Evolutionary conservation across 106 monocot species (phyloP).

Genomic region (Allium sativum): DNA sequence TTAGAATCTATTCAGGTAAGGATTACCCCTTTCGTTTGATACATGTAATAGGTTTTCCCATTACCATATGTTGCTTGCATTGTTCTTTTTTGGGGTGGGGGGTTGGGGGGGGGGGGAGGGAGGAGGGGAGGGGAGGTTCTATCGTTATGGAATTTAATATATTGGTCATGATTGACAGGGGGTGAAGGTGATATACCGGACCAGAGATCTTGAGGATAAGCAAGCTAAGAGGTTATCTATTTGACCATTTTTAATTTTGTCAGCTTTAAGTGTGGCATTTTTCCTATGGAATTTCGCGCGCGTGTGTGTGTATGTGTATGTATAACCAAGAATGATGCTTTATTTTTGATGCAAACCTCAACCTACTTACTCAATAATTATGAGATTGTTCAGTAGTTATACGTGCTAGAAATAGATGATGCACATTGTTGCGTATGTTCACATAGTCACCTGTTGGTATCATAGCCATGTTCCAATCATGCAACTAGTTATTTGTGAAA

Average conservation of each 20-base stretch:
- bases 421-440: too few species aligned
- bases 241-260: too few species aligned
- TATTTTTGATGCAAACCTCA: not conserved
- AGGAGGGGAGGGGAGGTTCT: too few species aligned
- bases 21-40: not conserved
- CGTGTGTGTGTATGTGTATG: not conserved
- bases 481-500: too few species aligned
- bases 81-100: too few species aligned
- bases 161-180: conserved; percentile 37
- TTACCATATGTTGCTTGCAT: not conserved
- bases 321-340: not conserved
- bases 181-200: conserved; percentile 80
- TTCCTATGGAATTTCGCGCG: not conserved
- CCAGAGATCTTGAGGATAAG: conserved; percentile 71
- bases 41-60: not conserved
- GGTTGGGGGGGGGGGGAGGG: too few species aligned
- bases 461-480: too few species aligned
- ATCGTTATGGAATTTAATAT: not conserved
- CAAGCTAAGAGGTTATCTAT: conserved; percentile 64
- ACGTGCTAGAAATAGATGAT: too few species aligned
- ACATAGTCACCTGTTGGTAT: too few species aligned
- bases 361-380: too few species aligned
- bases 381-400: too few species aligned
- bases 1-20: conserved; percentile 85
- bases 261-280: too few species aligned